phyloP scores from a whole-genome alignment of 106 monocot genomes.

The Narthecium ossifragum region DNA sequence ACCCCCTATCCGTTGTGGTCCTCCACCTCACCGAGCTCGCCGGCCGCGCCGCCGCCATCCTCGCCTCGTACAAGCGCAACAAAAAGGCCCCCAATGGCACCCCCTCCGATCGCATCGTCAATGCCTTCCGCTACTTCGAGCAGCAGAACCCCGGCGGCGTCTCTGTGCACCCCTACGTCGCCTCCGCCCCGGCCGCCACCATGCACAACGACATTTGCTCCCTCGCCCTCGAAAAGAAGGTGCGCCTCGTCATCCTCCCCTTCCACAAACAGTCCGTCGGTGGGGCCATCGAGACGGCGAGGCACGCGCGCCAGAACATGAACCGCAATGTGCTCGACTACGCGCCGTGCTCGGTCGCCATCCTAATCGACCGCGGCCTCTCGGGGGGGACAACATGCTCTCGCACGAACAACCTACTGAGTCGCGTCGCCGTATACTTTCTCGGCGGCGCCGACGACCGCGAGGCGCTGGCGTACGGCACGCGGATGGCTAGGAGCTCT shows the following conservation, averaged over 20 bases:
- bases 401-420: conserved; percentile 7
- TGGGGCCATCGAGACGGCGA: conserved; percentile 10
- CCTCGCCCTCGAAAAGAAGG: conserved; percentile 46
- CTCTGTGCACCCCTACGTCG: conserved; percentile 32
- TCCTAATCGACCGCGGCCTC: conserved; percentile 40
- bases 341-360: conserved; percentile 66
- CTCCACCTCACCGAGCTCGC: conserved; percentile 47
- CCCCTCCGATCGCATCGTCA: conserved; percentile 37
- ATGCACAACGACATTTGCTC: conserved; percentile 79
- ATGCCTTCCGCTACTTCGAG: conserved; percentile 44
- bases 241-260: conserved; percentile 48
- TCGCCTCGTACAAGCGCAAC: conserved; percentile 24
- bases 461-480: neutral
- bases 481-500: neutral
- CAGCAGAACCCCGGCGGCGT: conserved; percentile 15
- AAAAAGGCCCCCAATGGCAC: neutral
- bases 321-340: conserved; percentile 34
- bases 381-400: conserved; percentile 2
- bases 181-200: conserved; percentile 25
- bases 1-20: conserved; percentile 34
- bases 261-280: conserved; percentile 43
- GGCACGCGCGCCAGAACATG: conserved; percentile 18
- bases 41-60: conserved; percentile 33
- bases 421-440: conserved; percentile 15
- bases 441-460: conserved; percentile 16